Evolutionary conservation across 2,329 filamentous ascomycete species (phyloP).

Genomic region (Pleomassaria siparia): DNA sequence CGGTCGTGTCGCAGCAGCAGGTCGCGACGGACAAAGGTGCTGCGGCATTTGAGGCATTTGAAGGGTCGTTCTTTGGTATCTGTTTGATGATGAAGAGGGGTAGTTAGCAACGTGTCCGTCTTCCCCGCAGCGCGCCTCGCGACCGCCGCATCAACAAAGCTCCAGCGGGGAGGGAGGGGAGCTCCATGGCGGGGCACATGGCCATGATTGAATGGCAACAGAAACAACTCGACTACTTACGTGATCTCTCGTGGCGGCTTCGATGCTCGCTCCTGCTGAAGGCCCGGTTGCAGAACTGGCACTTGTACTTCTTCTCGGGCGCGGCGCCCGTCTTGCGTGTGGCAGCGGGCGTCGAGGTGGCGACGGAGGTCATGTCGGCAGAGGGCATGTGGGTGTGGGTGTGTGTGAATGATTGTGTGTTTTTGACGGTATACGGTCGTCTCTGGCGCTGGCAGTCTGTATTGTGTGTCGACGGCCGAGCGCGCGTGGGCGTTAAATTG

Average conservation of each 20-base stretch:
- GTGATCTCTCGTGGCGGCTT: slow-evolving; percentile 94
- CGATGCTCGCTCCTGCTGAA: slow-evolving; percentile 97
- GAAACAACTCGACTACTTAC: slow-evolving; percentile 67
- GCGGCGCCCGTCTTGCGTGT: slow-evolving; percentile 71
- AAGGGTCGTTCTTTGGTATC: slow-evolving; percentile 99
- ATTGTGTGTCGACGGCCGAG: slow-evolving; percentile 32
- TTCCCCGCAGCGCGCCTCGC: slow-evolving; percentile 40
- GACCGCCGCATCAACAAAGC: slow-evolving; percentile 36
- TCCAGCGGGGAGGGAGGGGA: slow-evolving; percentile 9
- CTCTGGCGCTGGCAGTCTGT: slow-evolving; percentile 17
- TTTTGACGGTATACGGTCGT: background rate
- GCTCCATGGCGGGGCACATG: slow-evolving; percentile 28
- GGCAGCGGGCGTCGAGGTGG: slow-evolving; percentile 66
- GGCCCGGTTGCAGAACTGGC: slow-evolving; percentile 95
- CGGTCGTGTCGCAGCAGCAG: slow-evolving; percentile 94
- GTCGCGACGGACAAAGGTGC: slow-evolving; percentile 97
- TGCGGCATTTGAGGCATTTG: slow-evolving; percentile 97
- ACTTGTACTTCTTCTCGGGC: slow-evolving; percentile 99
- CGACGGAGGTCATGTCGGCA: slow-evolving; percentile 64
- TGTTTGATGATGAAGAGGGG: slow-evolving; percentile 50
- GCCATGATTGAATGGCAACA: too few species aligned
- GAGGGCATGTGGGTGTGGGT: slow-evolving; percentile 62
- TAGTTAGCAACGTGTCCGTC: slow-evolving; percentile 32
- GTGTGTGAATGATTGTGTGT: too few species aligned
- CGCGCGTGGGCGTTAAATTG: slow-evolving; percentile 42